Percentiles rank a stretch among this genome's conserved stretches.
Evolutionary conservation across 2,329 filamentous ascomycete species (phyloP).

Genomic region (Septoria linicola): DNA sequence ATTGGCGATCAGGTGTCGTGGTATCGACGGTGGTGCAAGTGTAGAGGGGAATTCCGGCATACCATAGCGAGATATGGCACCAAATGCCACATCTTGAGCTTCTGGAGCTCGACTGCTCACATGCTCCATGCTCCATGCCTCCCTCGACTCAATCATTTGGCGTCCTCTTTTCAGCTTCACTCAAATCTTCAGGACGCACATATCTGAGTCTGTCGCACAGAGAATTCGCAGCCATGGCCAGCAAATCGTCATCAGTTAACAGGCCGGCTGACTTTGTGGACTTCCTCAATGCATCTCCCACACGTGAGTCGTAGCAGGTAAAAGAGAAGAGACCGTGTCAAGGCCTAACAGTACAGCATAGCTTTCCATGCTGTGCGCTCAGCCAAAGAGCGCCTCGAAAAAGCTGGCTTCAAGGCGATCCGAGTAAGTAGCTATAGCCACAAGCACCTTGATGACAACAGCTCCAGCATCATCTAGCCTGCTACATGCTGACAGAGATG

Average conservation of each 20-base stretch:
- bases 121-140: background rate
- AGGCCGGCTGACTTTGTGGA: slow-evolving; percentile 79
- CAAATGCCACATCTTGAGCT: background rate
- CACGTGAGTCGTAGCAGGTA: slow-evolving; percentile 62
- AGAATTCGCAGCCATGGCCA: slow-evolving; percentile 31
- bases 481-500: background rate
- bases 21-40: background rate
- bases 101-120: background rate
- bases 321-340: background rate
- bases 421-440: slow-evolving; percentile 49
- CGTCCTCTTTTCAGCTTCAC: background rate
- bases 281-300: slow-evolving; percentile 92
- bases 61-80: background rate
- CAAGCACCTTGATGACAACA: slow-evolving; percentile 6
- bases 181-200: background rate
- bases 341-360: slow-evolving; percentile 41
- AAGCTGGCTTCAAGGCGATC: slow-evolving; percentile 83
- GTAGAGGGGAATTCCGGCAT: background rate
- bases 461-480: background rate
- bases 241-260: slow-evolving; percentile 42
- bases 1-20: background rate
- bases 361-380: slow-evolving; percentile 92
- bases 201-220: background rate
- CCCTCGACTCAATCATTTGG: background rate
- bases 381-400: slow-evolving; percentile 70